These are phyloP conservation scores for Sicyos baderoa DNA, from an alignment of 306 rosid species.

Conservation along the genomic window DNA sequence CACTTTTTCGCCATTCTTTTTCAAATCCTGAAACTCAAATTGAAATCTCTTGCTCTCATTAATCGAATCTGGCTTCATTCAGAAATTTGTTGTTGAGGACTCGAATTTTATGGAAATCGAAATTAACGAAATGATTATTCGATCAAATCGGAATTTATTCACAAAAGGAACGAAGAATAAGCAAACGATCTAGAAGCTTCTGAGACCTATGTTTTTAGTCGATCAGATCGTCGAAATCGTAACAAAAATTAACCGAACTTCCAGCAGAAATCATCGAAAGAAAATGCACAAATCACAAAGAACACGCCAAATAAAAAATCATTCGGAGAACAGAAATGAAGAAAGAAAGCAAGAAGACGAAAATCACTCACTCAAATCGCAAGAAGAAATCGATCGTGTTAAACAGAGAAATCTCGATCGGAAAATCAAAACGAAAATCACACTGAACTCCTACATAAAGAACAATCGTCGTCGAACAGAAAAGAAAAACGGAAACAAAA, in stretches of 20 bases:
- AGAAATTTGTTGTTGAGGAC: neutral
- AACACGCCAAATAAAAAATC: too few relatives aligned
- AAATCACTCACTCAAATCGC: neutral
- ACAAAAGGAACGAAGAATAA: neutral
- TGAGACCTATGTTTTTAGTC: neutral
- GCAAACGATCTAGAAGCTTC: neutral
- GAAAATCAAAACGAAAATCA: neutral
- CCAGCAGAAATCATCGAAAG: neutral
- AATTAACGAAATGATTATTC: neutral
- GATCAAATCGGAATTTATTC: neutral
- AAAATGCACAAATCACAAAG: too few relatives aligned
- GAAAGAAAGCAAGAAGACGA: too few relatives aligned
- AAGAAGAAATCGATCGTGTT: neutral
- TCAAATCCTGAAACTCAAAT: neutral
- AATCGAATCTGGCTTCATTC: too few relatives aligned
- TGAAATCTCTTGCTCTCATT: neutral
- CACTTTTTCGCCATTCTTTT: conserved; percentile 51
- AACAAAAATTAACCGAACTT: neutral
- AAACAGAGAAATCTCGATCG: neutral
- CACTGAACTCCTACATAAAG: neutral
- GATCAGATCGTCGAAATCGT: neutral
- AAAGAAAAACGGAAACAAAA: neutral
- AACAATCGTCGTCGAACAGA: too few relatives aligned
- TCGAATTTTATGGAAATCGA: neutral
- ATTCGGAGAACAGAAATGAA: too few relatives aligned